Conservation (phyloP, 768 basidiomycete genomes). For the Suillus occidentalis region DNA sequence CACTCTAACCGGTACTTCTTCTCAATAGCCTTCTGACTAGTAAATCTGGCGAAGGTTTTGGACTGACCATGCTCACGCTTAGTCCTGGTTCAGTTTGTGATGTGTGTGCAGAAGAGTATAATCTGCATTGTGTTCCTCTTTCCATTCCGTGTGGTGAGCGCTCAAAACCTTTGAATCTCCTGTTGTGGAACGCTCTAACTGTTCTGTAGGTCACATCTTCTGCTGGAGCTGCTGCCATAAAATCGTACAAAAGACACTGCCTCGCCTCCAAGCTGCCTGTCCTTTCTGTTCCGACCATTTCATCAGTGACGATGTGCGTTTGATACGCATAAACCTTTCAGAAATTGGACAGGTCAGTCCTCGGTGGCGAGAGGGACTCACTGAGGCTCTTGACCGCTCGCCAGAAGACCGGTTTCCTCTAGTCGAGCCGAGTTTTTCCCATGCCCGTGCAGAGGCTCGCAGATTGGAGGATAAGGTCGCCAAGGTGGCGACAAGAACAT, state of each 20-base stretch:
- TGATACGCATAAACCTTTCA: conserved; percentile 77
- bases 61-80: conserved; percentile 73
- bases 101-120: conserved; percentile 87
- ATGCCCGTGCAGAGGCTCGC: conserved; percentile 55
- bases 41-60: conserved; percentile 40
- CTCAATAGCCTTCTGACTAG: conserved; percentile 38
- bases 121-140: conserved; percentile 69
- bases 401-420: conserved; percentile 49
- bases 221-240: conserved; percentile 75
- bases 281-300: conserved; percentile 84
- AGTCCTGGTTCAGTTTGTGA: conserved; percentile 82
- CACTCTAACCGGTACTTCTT: conserved; percentile 42
- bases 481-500: conserved; percentile 78
- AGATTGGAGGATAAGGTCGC: conserved; percentile 77
- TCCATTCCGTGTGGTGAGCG: conserved; percentile 77
- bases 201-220: conserved; percentile 67
- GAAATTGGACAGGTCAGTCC: conserved; percentile 70
- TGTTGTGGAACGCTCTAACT: neutral
- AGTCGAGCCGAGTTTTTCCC: conserved; percentile 40
- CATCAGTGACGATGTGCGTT: conserved; percentile 60
- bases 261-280: conserved; percentile 68
- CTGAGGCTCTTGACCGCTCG: conserved; percentile 44
- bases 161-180: conserved; percentile 14
- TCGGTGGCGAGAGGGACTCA: conserved; percentile 49
- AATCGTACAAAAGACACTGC: conserved; percentile 77